Evolutionary conservation across 768 basidiomycete genomes (phyloP).

Genomic region (Russula brevipes): DNA sequence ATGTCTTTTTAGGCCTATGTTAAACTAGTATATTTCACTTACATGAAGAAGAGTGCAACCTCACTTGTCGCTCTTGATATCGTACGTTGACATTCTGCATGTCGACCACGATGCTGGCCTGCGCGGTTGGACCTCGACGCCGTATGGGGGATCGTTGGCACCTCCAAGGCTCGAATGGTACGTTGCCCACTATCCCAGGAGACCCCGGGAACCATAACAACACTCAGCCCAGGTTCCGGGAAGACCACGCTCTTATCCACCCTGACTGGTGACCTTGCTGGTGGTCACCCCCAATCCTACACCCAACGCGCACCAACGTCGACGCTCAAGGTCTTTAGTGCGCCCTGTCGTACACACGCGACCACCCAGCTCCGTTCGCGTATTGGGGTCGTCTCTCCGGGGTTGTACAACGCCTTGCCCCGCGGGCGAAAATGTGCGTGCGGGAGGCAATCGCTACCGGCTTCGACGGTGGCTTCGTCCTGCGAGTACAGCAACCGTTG

Average conservation of each 20-base stretch:
- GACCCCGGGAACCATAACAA: not conserved
- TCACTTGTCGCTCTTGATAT: no score
- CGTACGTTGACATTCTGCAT: no score
- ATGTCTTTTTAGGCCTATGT: no score
- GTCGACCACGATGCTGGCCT: no score
- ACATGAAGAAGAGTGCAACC: conserved; percentile 39
- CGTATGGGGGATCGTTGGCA: no score
- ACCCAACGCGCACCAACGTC: conserved; percentile 46
- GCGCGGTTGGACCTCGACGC: no score
- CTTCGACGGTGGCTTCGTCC: conserved; percentile 85
- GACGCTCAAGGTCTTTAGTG: conserved; percentile 53
- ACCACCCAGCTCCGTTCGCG: conserved; percentile 60
- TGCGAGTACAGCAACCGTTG: no score
- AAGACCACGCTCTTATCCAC: conserved; percentile 40
- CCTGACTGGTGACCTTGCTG: conserved; percentile 89
- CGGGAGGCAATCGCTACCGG: conserved; percentile 84
- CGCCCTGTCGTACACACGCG: conserved; percentile 58
- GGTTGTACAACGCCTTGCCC: conserved; percentile 89
- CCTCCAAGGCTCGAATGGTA: no score
- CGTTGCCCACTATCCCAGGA: no score
- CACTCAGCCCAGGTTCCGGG: not conserved
- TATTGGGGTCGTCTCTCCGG: conserved; percentile 82
- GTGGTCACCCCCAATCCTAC: conserved; percentile 94
- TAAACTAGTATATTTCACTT: no score
- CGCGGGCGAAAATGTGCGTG: conserved; percentile 60